Evolutionary conservation across 2,329 filamentous ascomycete genomes (phyloP).

Genomic region (Tolypocladium album): DNA sequence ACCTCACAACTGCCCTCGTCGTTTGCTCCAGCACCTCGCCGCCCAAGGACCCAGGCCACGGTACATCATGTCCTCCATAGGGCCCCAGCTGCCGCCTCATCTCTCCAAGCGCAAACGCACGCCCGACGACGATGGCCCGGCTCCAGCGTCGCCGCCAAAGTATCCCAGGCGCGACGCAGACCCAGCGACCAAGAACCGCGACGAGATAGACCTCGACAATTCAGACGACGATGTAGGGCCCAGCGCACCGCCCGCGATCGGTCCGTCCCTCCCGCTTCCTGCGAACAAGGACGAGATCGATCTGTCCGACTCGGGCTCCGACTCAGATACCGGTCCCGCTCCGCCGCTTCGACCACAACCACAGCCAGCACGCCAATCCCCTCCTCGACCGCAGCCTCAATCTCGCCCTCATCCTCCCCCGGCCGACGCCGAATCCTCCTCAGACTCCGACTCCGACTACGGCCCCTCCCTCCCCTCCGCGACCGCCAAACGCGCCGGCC

Average conservation of each 20-base stretch:
- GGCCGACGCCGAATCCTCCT: slow-evolving; percentile 26
- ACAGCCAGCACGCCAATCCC: background rate
- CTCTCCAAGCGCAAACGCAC: slow-evolving; percentile 53
- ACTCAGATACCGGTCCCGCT: slow-evolving; percentile 24
- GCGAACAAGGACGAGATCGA: slow-evolving; percentile 24
- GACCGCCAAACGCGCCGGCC: slow-evolving; percentile 34
- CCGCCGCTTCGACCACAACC: slow-evolving; percentile 8
- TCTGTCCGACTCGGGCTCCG: slow-evolving; percentile 24
- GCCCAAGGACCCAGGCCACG: background rate
- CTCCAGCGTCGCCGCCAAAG: slow-evolving; percentile 23
- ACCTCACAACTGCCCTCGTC: background rate
- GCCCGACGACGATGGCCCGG: slow-evolving; percentile 24
- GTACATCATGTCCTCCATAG: slow-evolving; percentile 53
- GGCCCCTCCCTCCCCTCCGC: slow-evolving; percentile 47
- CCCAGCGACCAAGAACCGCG: slow-evolving; percentile 26
- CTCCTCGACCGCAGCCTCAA: slow-evolving; percentile 19
- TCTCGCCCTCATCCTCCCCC: slow-evolving; percentile 15
- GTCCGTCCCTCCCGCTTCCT: slow-evolving; percentile 10
- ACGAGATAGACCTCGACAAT: slow-evolving; percentile 36
- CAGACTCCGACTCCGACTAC: slow-evolving; percentile 33
- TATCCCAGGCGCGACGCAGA: slow-evolving; percentile 14
- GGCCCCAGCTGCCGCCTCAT: slow-evolving; percentile 59
- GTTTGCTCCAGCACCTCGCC: background rate
- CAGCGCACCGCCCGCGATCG: slow-evolving; percentile 13
- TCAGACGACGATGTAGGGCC: slow-evolving; percentile 29